Base-by-base conservation (phyloP, 1,284 basidiomycete species). In the Sphagnurus paluster region DNA sequence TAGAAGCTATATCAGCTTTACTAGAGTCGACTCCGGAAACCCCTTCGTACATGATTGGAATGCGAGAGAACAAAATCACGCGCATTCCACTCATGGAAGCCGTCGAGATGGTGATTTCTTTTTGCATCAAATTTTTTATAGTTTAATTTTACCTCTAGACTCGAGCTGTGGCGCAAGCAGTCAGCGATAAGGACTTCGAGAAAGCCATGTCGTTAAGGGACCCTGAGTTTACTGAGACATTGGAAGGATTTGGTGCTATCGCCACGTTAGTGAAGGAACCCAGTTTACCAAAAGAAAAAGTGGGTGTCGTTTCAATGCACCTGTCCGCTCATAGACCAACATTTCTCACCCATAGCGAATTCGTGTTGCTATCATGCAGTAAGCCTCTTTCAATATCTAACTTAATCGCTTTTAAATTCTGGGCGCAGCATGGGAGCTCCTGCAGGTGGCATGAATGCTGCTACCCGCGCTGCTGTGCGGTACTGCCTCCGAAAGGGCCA, bases 401-500 rank as follows among this genome's bases (percentile, higher is more conserved):
- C 10, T 6, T 6, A 17, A 6, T 11, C 16, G 19, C 33, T 13
- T 16, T 14, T 41, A 28, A 43, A 37, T 20, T 16, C 10, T 11
- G 14, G 16, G 19, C 45, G 39, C 42, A 95, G 91, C 61, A 86
- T 96, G 60, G 96, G 96, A 50, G 97, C 97, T 1, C 96, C 97
- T 2, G 95, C 96, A 3, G 95, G 96, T 46, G 96, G 97, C 9
- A 98, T 99, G 93, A 98, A 99, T 64, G 95, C 95, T 1, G 96
- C 96, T 0, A 98, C 94, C 0, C 87, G 96, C 36, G 87, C 95
- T 25, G 93, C 93, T 1, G 93, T 92, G 5, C 88, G 96, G 13
- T 98, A 93, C 74, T 98, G 94, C 64, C 73, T 96, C 53, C 84
- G 85, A 50, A 89, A 93, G 60, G 96, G 97, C 0, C 96, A 99